These are phyloP conservation scores for Cladophialophora chaetospira DNA, from an alignment of 2,329 filamentous ascomycete species.

Conservation along the genomic window DNA sequence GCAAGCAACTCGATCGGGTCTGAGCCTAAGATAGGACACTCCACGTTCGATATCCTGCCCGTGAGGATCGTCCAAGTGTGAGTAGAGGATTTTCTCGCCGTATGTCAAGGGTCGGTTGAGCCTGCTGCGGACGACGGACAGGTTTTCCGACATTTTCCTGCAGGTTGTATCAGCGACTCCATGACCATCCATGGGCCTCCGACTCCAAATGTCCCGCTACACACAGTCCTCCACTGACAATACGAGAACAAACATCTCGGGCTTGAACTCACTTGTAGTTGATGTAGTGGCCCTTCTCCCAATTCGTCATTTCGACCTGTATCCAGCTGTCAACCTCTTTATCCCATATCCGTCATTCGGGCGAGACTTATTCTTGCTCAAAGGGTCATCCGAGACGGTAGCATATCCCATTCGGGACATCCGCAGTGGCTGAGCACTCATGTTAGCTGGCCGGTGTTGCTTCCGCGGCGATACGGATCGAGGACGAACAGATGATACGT, in stretches of 20 bases:
- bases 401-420: constrained; percentile 32
- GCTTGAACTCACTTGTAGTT: constrained; percentile 70
- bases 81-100: constrained; percentile 99
- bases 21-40: constrained; percentile 91
- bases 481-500: constrained; percentile 49
- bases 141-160: constrained; percentile 98
- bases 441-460: constrained; percentile 13
- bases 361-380: constrained; percentile 69
- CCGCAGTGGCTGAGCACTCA: constrained; percentile 36
- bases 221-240: too few relatives aligned
- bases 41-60: constrained; percentile 96
- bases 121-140: constrained; percentile 82
- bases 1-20: constrained; percentile 96
- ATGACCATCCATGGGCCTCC: too few relatives aligned
- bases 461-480: constrained; percentile 9
- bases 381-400: constrained; percentile 67
- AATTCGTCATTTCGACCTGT: constrained; percentile 91
- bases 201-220: too few relatives aligned
- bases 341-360: background rate
- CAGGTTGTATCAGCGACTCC: constrained; percentile 11
- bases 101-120: constrained; percentile 92
- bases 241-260: too few relatives aligned
- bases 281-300: constrained; percentile 94
- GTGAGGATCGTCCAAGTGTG: constrained; percentile 95
- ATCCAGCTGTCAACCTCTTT: constrained; percentile 19